Base-by-base conservation (phyloP, 1,139 yeast species). In the Torulaspora globosa region DNA sequence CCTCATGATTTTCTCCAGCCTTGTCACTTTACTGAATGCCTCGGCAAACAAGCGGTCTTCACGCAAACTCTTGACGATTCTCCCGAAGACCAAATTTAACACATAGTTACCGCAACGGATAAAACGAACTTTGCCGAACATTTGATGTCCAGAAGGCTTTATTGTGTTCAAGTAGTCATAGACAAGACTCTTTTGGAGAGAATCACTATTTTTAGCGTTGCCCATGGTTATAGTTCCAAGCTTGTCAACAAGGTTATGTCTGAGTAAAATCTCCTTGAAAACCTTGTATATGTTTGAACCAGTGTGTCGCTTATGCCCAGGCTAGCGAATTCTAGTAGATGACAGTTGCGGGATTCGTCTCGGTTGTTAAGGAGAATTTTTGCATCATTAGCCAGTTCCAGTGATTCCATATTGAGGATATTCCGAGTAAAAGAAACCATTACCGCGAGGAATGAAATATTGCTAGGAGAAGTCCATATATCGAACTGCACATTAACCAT, bases 361-460 rank as follows among this genome's bases (percentile, higher is more conserved):
- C 33, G 5, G n/a, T 5, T 30, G 14, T 30, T 30, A 4, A 30
- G 15, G 2, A 30, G 33, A 10, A 30, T 34, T 23, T 39, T 42
- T 2, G 40, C 28, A 21, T 32, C 16, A 11, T 39, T 36, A 5
- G 33, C 30, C 14, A 19, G 14, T n/a, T 26, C 31, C 18, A 40
- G 31, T 21, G 36, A 21, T 11, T 44, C 44, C 5, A 32, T 12
- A 23, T 35, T 39, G 9, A 40, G 23, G 14, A 44, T 34, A 32
- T 44, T 44, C 16, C 44, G 47, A 12, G 44, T 40, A 19, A 33
- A 44, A 11, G 47, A 44, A 1, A 28, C 44, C 24, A 43, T 33
- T 3, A 44, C 39, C 10, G 44, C 47, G 18, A 44, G 40, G 14
- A 39, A 44, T 14, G 42, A 19, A n/a, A 19, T 18, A n/a, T 44